Evolutionary conservation across 306 rosid species (phyloP), one percentile per base, ranked within the genome.

Genomic region (Oxytropis ochrocephala): DNA sequence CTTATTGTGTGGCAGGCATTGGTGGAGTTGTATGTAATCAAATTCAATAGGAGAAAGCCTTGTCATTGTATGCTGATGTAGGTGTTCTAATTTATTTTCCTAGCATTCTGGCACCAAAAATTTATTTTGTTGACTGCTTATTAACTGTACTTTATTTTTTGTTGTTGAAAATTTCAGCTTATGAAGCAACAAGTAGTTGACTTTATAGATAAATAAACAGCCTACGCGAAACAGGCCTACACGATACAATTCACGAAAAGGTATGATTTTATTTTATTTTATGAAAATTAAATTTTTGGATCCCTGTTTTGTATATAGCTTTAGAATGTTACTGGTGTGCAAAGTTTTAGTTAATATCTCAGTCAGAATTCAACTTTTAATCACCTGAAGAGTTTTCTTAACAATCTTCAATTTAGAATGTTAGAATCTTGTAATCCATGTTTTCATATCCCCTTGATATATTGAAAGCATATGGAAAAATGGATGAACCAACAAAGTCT

Each of bases 41-140:
- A 85, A 95, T 91, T 60, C 95, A 91, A 79, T 87, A 81, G 70
- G 96, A 87, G 82, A 87, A 89, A 75, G 97, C 91, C 58, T 94
- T 91, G 72, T 89, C 87, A 66, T 78, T 91, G 36, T 94, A 87
- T 87, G 98, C 99, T 50, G 99, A 94, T 85, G 97, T 91, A 87
- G 77, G 99, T 88, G 81, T 74, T 67, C 33, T 19, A 71, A 44
- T 78, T 55, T 66, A 24, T 12, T 38, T 73, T 75, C 50, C 74
- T 69, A 43, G 64, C 44, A 61, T 29, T 30, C 58, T 53, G 52
- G 54, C 70, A 46, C 56, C 60, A 16, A n/a, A n/a, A n/a, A 49
- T 63, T 68, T 61, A 21, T 67, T 51, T 61, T 67, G 70, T 70
- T 67, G 46, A 54, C 48, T 58, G 60, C 68, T 66, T 32, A 61